Base-by-base conservation (phyloP, 345 rosid species). In the Gynandropsis gynandra region DNA sequence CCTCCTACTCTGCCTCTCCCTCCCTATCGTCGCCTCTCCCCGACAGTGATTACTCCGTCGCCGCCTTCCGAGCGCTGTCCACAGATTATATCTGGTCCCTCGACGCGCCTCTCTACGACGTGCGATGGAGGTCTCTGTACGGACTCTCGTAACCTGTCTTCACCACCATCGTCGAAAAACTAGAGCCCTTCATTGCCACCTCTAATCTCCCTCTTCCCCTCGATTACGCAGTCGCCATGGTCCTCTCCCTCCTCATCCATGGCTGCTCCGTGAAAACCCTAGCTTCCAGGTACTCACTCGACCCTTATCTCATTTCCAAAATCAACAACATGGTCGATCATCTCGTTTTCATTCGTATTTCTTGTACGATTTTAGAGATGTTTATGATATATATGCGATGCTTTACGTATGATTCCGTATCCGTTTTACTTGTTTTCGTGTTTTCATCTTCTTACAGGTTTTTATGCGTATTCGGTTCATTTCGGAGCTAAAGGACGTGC, bases 171-270 rank as follows among this genome's bases (percentile, higher is more conserved):
- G 98, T 85, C 15, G 95, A 82, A 0, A 87, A 92, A 74, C 81
- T 87, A 45, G 81, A 82, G 10, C 98, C 98, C 15, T 79, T 71
- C 74, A 85, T 92, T 32, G 56, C 95, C 15, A 90, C 93, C 15
- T 87, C 95, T 0, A 81, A 92, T 61, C 89, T 87, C 68, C 87
- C 96, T 16, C 78, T 87, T 58, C 98, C 96, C 0, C 76, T 95
- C 10, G 96, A 92, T 72, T 92, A 87, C 52, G 98, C n/a, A n/a
- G n/a, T n/a, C n/a, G n/a, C n/a, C n/a, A n/a, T n/a, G n/a, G n/a
- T n/a, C n/a, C n/a, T n/a, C n/a, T n/a, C n/a, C n/a, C n/a, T n/a
- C n/a, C n/a, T n/a, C n/a, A n/a, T n/a, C n/a, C n/a, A n/a, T n/a
- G n/a, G n/a, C n/a, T n/a, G n/a, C n/a, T n/a, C n/a, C n/a, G n/a